Base-by-base conservation (phyloP, 805 yeast species). In the Monosporozyma unispora region DNA sequence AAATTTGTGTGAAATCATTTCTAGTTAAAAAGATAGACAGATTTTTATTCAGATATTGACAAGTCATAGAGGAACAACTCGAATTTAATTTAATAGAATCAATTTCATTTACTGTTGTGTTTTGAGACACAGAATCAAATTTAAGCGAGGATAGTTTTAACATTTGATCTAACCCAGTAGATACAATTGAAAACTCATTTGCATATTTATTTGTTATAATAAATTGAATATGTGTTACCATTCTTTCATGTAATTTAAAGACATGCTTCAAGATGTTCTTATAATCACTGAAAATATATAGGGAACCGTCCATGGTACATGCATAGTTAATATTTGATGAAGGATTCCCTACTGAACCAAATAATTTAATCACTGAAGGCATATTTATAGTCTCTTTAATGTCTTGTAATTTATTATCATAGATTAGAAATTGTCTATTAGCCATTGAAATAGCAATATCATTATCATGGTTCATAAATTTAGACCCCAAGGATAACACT, bases 111-210 rank as follows among this genome's bases (percentile, higher is more conserved):
- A 52, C 7, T 3, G 18, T 8, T 25, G 21, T 16, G 16, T 23
- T 23, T 3, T 39, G 27, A 8, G 6, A 10, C n/a, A 23, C 14
- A 14, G 21, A 21, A 1, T 52, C 56, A 2, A 56, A 53, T 7
- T 55, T 50, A 2, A 75, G 45, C 48, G 59, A 56, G 48, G 74
- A 64, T 35, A 75, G 59, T 45, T 67, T 71, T 2, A 81, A 48
- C 21, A 58, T 60, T 47, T 70, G 65, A 62, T 84, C 90, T 76
- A 82, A 75, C 3, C 89, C 87, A 52, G 79, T 67, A 1, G 85
- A 75, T 10, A 76, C 69, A 19, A 82, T 55, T 54, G 70, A 74
- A 18, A 69, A 68, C 4, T 58, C 48, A 1, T 49, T 60, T 1
- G 54, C 53, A 6, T 44, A 35, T 2, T 28, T 22, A 8, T 25